phyloP scores from a whole-genome alignment of 257 asterid species.

The Coffea canephora region DNA sequence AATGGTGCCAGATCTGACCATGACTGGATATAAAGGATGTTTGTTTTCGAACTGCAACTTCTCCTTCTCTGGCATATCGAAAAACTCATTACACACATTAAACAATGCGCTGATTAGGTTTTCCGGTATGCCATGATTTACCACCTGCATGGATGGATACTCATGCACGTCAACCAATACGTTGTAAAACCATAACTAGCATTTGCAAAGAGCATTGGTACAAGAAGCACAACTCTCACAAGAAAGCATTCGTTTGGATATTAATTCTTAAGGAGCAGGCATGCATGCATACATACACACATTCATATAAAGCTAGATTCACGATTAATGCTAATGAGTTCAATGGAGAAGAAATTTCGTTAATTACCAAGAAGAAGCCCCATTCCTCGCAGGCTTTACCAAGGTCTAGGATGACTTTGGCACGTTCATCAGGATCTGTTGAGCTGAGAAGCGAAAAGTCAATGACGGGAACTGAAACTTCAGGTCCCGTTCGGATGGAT shows the following conservation, averaged over 20 bases:
- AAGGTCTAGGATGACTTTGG: slow-evolving; percentile 27
- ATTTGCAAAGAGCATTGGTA: not conserved
- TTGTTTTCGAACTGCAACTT: slow-evolving; percentile 48
- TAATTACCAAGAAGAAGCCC: slow-evolving; percentile 53
- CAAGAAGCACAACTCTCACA: no score
- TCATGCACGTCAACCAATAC: no score
- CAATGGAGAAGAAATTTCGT: not conserved
- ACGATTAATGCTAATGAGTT: no score
- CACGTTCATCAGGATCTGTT: slow-evolving; percentile 24
- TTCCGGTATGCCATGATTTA: slow-evolving; percentile 73
- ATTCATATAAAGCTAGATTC: no score
- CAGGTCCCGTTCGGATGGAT: slow-evolving; percentile 2
- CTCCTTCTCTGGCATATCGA: slow-evolving; percentile 59
- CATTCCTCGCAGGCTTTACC: slow-evolving; percentile 41
- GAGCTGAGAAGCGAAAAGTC: slow-evolving; percentile 39
- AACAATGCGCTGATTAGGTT: slow-evolving; percentile 36
- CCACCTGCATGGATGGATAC: slow-evolving; percentile 31
- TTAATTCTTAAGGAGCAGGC: no score
- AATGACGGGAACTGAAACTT: slow-evolving; percentile 35
- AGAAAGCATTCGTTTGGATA: no score
- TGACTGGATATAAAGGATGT: slow-evolving; percentile 45
- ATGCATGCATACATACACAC: no score
- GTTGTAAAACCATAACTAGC: not conserved
- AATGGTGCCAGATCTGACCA: slow-evolving; percentile 66
- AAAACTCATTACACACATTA: slow-evolving; percentile 45